Percentiles rank a stretch among this genome's conserved stretches.
Evolutionary conservation across 1,284 basidiomycete genomes (phyloP).

Genomic region (Papiliotrema flavescens): DNA sequence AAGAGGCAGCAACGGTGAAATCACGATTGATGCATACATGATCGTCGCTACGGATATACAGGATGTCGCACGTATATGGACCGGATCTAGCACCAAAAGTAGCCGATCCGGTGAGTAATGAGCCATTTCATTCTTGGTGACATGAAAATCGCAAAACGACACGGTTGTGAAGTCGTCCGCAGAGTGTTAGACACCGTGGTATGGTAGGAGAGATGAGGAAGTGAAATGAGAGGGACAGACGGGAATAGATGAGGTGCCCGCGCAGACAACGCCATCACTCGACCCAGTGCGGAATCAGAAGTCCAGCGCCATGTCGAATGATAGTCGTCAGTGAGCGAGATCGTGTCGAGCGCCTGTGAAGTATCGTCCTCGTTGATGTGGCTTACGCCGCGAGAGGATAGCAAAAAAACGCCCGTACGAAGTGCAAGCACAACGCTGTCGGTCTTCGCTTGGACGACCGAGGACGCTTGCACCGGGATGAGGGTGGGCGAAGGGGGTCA

Average conservation of each 20-base stretch:
- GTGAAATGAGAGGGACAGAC: conserved; percentile 1
- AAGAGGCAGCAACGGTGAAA: too few species aligned
- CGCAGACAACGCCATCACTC: too few species aligned
- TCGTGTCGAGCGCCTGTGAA: conserved; percentile 46
- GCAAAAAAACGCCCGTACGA: conserved; percentile 34
- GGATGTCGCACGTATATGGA: conserved; percentile 18
- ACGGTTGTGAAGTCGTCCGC: conserved; percentile 40
- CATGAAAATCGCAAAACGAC: conserved; percentile 47
- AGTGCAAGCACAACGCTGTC: conserved; percentile 10
- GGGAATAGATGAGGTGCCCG: not conserved
- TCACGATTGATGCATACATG: too few species aligned
- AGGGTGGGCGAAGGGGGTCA: conserved; percentile 21
- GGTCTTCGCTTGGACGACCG: conserved; percentile 22
- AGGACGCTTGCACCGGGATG: conserved; percentile 23
- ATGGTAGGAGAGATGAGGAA: not conserved
- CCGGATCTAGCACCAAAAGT: conserved; percentile 21
- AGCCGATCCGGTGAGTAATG: conserved; percentile 43
- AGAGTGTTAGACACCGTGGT: conserved; percentile 47
- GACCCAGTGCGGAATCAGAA: too few species aligned
- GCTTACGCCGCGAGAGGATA: conserved; percentile 23
- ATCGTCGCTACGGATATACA: too few species aligned
- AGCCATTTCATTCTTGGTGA: conserved; percentile 39
- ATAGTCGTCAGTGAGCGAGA: not conserved
- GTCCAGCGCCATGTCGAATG: not conserved
- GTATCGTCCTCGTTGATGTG: conserved; percentile 28